Base-by-base conservation (phyloP, 306 rosid species). In the Elaeagnus macrophylla region DNA sequence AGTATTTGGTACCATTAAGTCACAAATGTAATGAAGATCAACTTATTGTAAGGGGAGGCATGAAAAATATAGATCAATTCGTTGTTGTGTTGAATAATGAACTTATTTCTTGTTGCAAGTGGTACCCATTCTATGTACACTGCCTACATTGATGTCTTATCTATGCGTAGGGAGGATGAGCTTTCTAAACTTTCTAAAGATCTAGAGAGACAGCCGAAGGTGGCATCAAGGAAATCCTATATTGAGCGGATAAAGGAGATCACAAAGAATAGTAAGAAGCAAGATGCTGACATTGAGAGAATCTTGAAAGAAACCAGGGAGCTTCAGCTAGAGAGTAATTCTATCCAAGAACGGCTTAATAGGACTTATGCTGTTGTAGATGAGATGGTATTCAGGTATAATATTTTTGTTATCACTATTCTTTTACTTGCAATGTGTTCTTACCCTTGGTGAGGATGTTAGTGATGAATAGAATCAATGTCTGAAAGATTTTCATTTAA, bases 281-380 rank as follows among this genome's bases (percentile, higher is more conserved):
- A 87, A 75, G 95, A 87, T 49, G 77, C 82, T 43, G 99, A 82
- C 70, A 75, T 91, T 35, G 87, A 82, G 56, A 74, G 72, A 57
- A 91, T 91, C 59, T 69, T 91, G 56, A 82, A 79, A 68, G 87
- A 87, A 66, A 91, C 95, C 12, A 72, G 99, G 77, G 93, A 76
- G 78, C 80, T 91, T 72, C 99, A 87, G 54, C 58, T 91, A 51
- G 95, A 87, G 72, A 87, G 89, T 74, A 91, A 87, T 48, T 82
- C 79, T 17, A 87, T 87, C 60, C 96, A 70, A 55, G 99, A 91
- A 59, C 76, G 96, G 62, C 90, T 91, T 59, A 86, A 87, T 55
- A 77, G 96, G 18, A 84, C 91, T 0, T 77, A 84, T 56, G 82
- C 95, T 41, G 79, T 91, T 20, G 89, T 81, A 0, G 96, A 82